These are phyloP conservation scores for Benincasa hispida DNA, from an alignment of 306 rosid genomes.

Conservation along the genomic window DNA sequence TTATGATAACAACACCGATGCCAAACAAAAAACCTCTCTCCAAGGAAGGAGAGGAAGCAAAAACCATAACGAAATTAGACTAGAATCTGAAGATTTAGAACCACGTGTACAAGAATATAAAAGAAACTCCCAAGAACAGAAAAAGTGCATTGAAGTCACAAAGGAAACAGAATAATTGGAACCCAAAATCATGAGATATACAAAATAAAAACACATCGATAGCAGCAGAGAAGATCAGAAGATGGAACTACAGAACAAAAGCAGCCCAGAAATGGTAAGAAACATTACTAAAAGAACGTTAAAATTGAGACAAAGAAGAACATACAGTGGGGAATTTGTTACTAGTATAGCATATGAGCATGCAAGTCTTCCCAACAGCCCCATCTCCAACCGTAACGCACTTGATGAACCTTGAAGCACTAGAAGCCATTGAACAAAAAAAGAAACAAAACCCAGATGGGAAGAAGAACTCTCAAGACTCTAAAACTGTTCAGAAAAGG, in stretches of 20 bases:
- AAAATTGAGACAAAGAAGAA: slow-evolving; percentile 10
- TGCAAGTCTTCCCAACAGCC: slow-evolving; percentile 87
- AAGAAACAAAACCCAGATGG: background rate
- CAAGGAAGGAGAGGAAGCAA: background rate
- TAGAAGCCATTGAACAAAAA: slow-evolving; percentile 51
- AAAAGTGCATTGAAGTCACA: no score
- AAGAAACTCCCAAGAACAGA: background rate
- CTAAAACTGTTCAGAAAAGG: background rate
- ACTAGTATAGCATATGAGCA: slow-evolving; percentile 92
- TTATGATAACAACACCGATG: background rate
- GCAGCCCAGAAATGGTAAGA: background rate
- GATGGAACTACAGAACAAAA: background rate
- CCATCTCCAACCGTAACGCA: slow-evolving; percentile 93
- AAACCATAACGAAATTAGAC: background rate
- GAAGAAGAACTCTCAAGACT: slow-evolving; percentile 12
- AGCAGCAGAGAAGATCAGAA: background rate
- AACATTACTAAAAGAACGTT: background rate
- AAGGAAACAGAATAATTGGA: background rate
- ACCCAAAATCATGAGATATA: background rate
- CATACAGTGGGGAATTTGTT: slow-evolving; percentile 82
- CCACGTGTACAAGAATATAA: background rate
- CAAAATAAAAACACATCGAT: background rate
- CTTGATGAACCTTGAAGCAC: slow-evolving; percentile 79
- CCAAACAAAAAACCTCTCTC: background rate
- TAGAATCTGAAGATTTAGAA: slow-evolving; percentile 12